Evolutionary conservation across 2,329 filamentous ascomycete genomes (phyloP), one percentile per base, ranked within the genome.

Genomic region (Fusarium torulosum): DNA sequence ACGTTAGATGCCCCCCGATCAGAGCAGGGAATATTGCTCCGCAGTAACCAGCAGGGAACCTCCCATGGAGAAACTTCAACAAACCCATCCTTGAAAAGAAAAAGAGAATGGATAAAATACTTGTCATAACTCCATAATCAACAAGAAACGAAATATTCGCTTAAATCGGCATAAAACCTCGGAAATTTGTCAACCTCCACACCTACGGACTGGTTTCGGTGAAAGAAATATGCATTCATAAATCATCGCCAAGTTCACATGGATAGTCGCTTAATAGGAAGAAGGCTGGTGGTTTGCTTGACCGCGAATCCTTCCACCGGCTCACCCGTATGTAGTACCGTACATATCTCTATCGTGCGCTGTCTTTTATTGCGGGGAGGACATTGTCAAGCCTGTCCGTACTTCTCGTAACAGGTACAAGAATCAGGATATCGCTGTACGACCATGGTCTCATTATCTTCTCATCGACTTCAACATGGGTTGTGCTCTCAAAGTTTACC

Each of bases 121-220:
- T 14, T 5, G 29, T 33, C 29, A 33, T 33, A 33, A 33, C 29
- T 33, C 29, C 29, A 33, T 33, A 33, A 15, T 14, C 29, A 13
- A 33, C 29, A 7, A 15, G 10, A 33, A 29, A 33, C 6, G 29
- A 33, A 15, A 33, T 33, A 33, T 15, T 33, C 29, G 14, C 29
- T 21, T 47, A 31, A 27, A 29, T 13, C 62, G 50, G 62, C 60
- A 60, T 65, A 44, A 60, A 54, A 35, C 21, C 49, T 65, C 62
- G 59, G 60, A 65, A 59, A 66, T 66, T 66, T 59, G 60, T 47
- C 27, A 29, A 54, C 43, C 27, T 53, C 35, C 35, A 63, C 50
- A 25, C 19, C 43, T 35, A n/a, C 15, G 8, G 25, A 25, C 27
- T 17, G 15, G 17, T 35, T 37, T 17, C 35, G 7, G n/a, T 33